Evolutionary conservation across 805 yeast genomes (phyloP), one percentile per base, ranked within the genome.

Genomic region (Millerozyma miso): DNA sequence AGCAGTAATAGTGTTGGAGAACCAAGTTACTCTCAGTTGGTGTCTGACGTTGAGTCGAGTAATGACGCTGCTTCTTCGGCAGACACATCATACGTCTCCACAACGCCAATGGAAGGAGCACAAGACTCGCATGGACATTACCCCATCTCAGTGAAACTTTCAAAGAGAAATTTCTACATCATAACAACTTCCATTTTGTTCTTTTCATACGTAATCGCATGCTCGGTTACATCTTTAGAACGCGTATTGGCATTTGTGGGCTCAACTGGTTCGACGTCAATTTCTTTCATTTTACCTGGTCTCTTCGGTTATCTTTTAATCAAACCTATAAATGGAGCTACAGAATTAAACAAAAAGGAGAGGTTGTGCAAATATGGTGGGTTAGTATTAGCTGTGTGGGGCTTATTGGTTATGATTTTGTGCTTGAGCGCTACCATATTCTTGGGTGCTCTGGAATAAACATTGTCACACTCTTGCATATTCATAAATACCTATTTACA

Each of bases 211-310:
- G 45, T 71, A 0, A 60, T 80, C 13, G 88, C 95, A 0, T 59
- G 80, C 1, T 60, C 78, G 7, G 75, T 85, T 7, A 65, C 72
- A 1, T 82, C 88, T 0, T 79, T 85, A 55, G 90, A 84, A 41
- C 72, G 77, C 31, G 85, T 85, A 3, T 62, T 85, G 38, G 79
- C 91, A 1, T 65, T 85, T 40, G 89, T 85, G 7, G 95, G 95
- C 3, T 84, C 90, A 4, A 85, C 93, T 0, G 95, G 95, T 0
- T 85, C 90, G 3, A 86, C 90, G 0, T 70, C 88, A 19, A 85
- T 85, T 39, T 80, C 88, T 18, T 85, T 85, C 59, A 83, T 84
- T 7, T 67, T 85, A 35, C 95, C 95, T 0, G 93, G 95, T 0
- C 65, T 81, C 43, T 85, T 85, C 59, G 91, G 91, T 0, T 85